phyloP scores from a whole-genome alignment of 1,284 basidiomycete species.

The Ceratobasidium sp. region DNA sequence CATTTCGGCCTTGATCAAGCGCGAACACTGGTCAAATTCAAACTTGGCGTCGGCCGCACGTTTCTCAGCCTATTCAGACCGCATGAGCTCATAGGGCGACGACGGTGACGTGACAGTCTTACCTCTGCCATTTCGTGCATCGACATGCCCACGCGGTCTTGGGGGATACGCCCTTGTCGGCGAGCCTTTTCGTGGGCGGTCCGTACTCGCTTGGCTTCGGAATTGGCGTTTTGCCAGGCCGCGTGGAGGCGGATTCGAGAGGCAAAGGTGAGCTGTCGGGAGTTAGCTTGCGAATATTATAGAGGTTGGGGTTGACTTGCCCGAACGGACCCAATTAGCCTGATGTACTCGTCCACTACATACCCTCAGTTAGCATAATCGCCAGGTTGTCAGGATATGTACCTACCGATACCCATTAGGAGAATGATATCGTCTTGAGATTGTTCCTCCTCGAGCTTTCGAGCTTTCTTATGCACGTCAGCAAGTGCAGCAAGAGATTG shows the following conservation, averaged over 20 bases:
- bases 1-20: slow-evolving; percentile 88
- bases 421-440: slow-evolving; percentile 79
- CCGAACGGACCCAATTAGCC: slow-evolving; percentile 88
- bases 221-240: slow-evolving; percentile 79
- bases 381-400: not conserved
- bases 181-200: slow-evolving; percentile 82
- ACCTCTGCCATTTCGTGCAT: slow-evolving; percentile 83
- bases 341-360: slow-evolving; percentile 87
- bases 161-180: slow-evolving; percentile 69
- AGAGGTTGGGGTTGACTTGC: slow-evolving; percentile 56
- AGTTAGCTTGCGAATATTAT: not conserved
- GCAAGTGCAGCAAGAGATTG: slow-evolving; percentile 70
- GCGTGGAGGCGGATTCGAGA: slow-evolving; percentile 85
- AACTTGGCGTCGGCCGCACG: slow-evolving; percentile 78
- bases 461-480: slow-evolving; percentile 73
- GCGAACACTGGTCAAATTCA: slow-evolving; percentile 88
- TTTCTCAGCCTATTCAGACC: slow-evolving; percentile 71
- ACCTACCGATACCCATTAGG: slow-evolving; percentile 73
- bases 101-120: slow-evolving; percentile 43
- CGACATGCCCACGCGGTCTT: slow-evolving; percentile 70
- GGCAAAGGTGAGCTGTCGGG: slow-evolving; percentile 75
- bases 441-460: slow-evolving; percentile 73
- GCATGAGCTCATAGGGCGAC: slow-evolving; percentile 1
- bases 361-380: slow-evolving; percentile 24
- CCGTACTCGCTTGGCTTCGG: slow-evolving; percentile 74